Conservation (phyloP, 2,329 filamentous ascomycete genomes). For the Fusarium torulosum region DNA sequence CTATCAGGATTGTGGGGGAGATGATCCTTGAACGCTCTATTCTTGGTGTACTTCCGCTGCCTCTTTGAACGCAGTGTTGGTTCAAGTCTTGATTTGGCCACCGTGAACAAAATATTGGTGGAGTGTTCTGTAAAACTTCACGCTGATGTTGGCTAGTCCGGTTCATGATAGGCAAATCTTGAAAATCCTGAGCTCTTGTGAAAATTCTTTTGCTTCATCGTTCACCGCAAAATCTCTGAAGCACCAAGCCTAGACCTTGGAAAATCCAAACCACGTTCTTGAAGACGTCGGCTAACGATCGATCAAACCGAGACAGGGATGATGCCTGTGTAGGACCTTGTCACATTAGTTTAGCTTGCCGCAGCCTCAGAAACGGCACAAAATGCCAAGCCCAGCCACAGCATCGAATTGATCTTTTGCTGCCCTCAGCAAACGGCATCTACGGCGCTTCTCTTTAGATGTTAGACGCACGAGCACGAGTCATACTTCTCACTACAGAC, state of each 20-base stretch:
- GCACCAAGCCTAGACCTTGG: neutral
- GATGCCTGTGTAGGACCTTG: conserved; percentile 21
- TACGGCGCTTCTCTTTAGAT: conserved; percentile 15
- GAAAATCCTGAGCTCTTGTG: neutral
- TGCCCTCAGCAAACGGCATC: conserved; percentile 3
- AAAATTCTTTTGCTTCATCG: neutral
- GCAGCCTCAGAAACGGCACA: conserved; percentile 24
- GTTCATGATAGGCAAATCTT: neutral
- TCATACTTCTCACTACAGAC: conserved; percentile 12
- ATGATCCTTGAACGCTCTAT: conserved; percentile 21
- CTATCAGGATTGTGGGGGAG: conserved; percentile 4
- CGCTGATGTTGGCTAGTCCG: neutral
- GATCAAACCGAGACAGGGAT: conserved; percentile 28
- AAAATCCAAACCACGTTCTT: conserved; percentile 18
- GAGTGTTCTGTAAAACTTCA: neutral
- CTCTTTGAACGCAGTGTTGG: conserved; percentile 8
- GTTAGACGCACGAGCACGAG: conserved; percentile 26
- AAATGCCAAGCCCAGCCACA: conserved; percentile 28
- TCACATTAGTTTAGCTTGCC: conserved; percentile 16
- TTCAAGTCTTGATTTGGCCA: conserved; percentile 36
- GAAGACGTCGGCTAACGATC: conserved; percentile 12
- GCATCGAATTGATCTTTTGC: conserved; percentile 2
- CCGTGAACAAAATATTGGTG: conserved; percentile 35
- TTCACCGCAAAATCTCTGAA: neutral
- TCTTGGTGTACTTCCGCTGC: conserved; percentile 22